Evolutionary conservation across 2,329 filamentous ascomycete genomes (phyloP), one percentile per base, ranked within the genome.

Genomic region (Talaromyces sp.): DNA sequence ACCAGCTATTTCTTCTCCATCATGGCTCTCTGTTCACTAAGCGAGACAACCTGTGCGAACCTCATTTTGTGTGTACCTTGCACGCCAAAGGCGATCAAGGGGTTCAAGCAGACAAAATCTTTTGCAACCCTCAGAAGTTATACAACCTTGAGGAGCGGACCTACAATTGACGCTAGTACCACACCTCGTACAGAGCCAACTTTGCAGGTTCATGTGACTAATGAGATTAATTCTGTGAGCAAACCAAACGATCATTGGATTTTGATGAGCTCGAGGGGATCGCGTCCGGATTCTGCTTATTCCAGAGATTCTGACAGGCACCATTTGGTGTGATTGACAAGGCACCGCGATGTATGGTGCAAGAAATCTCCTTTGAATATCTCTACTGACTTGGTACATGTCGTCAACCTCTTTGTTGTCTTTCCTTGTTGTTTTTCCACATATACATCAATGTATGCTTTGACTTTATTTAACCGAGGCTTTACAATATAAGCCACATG

Each of bases 31-130:
- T 61, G 59, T 9, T 48, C 59, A 3, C 31, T 61, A 8, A 22
- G 24, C n/a, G 59, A 61, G 33, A 50, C 43, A 13, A 61, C 45
- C 14, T 61, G 45, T 43, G 59, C 59, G n/a, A 61, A 61, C 31
- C 19, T 61, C 16, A 39, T 61, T 10, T 33, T 61, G 33, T 61
- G 59, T 22, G 59, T 50, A 3, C 59, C 59, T 22, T 50, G 11
- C n/a, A 27, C 33, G 3, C 59, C 59, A 24, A 61, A 50, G n/a
- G 43, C 33, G 3, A 22, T 61, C n/a, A 35, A 27, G 13, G 43
- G 59, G 1, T 19, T 50, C 11, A 50, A 16, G 31, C 27, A 50
- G 43, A 50, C 43, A 13, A 50, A 31, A 37, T 22, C 45, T n/a
- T 61, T 61, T 14, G 31, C 48, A 33, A 52, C 27, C 11, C 27